Percentiles rank a stretch among this genome's conserved stretches.
Conservation (phyloP, 1,284 basidiomycete genomes). For the Schizophyllum commune region DNA sequence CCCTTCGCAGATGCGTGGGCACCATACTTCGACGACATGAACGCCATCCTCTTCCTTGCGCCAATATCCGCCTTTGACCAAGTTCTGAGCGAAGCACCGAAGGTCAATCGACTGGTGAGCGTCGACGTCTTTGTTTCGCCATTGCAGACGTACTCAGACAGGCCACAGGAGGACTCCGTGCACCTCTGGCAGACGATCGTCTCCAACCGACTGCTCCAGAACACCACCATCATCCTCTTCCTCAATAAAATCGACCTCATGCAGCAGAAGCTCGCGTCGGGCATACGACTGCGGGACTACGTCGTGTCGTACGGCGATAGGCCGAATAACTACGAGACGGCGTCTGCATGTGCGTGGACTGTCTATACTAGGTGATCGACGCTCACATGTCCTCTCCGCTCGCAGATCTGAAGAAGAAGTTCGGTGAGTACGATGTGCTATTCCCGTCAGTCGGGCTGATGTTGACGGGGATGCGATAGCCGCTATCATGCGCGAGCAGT, state of each 20-base stretch:
- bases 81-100: slow-evolving; percentile 56
- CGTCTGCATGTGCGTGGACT: slow-evolving; percentile 32
- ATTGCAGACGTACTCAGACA: too few relatives aligned
- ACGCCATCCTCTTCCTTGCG: slow-evolving; percentile 64
- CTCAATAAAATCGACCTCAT: slow-evolving; percentile 63
- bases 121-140: slow-evolving; percentile 12
- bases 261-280: slow-evolving; percentile 48
- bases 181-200: slow-evolving; percentile 57
- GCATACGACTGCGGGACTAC: slow-evolving; percentile 46
- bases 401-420: slow-evolving; percentile 39
- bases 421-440: slow-evolving; percentile 24
- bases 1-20: slow-evolving; percentile 50
- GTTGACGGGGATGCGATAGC: slow-evolving; percentile 21
- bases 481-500: slow-evolving; percentile 47
- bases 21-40: slow-evolving; percentile 62
- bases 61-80: slow-evolving; percentile 72
- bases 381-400: not conserved
- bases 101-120: slow-evolving; percentile 53
- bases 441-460: not conserved
- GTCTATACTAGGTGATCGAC: slow-evolving; percentile 9
- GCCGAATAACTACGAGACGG: slow-evolving; percentile 46
- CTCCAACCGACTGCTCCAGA: slow-evolving; percentile 46
- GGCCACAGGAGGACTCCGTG: slow-evolving; percentile 52
- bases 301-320: slow-evolving; percentile 55
- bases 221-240: slow-evolving; percentile 59